These are phyloP conservation scores for Heterobasidion annosum DNA, from an alignment of 1,284 basidiomycete genomes.

Conservation along the genomic window DNA sequence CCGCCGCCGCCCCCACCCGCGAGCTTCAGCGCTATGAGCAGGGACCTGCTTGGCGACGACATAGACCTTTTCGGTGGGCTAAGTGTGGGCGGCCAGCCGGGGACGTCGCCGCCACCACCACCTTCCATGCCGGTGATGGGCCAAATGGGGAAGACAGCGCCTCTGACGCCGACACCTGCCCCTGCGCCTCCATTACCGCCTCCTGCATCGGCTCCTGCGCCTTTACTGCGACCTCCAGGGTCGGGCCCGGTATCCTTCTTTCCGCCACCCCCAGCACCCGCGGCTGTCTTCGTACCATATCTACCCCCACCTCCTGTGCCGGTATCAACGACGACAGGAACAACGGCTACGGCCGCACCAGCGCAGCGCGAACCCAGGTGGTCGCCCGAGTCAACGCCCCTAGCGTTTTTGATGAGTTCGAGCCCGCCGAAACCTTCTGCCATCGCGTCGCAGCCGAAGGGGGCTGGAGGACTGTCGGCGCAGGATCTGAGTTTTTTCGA, in stretches of 20 bases:
- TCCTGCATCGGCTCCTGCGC: neutral
- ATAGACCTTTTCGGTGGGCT: slow-evolving; percentile 16
- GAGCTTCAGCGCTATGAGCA: neutral
- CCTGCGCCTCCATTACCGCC: slow-evolving; percentile 5
- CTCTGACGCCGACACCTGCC: neutral
- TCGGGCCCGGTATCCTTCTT: slow-evolving; percentile 5
- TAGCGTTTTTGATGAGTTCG: slow-evolving; percentile 7
- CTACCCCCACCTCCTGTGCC: no score
- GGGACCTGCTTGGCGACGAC: slow-evolving; percentile 4
- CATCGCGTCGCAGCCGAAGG: slow-evolving; percentile 14
- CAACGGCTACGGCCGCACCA: no score
- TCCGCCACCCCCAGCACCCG: neutral
- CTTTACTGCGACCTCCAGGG: slow-evolving; percentile 4
- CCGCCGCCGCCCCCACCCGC: slow-evolving; percentile 6
- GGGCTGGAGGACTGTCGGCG: slow-evolving; percentile 47
- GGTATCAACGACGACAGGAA: no score
- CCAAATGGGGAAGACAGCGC: slow-evolving; percentile 1
- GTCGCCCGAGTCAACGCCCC: slow-evolving; percentile 9
- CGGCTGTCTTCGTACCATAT: neutral
- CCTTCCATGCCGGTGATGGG: slow-evolving; percentile 10
- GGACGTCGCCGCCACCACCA: slow-evolving; percentile 8
- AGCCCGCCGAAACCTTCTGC: neutral
- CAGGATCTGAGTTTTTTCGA: slow-evolving; percentile 75
- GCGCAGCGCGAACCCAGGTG: no score
- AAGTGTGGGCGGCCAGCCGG: neutral